These are phyloP conservation scores for Elsinoe australis DNA, from an alignment of 2,329 filamentous ascomycete genomes.

Conservation along the genomic window DNA sequence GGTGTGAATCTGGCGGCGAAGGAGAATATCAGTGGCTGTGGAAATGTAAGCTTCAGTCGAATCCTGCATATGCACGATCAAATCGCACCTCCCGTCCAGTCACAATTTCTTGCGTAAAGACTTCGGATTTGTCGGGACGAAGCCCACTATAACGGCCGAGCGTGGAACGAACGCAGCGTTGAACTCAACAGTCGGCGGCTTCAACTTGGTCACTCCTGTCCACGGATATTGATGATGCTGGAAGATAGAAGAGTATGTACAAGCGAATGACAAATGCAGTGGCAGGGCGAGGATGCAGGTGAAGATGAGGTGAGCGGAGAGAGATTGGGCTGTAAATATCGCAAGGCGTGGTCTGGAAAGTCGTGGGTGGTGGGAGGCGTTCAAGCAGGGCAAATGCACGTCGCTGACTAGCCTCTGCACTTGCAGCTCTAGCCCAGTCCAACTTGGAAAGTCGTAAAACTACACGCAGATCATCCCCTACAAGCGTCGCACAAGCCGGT, in stretches of 20 bases:
- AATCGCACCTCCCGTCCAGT: not conserved
- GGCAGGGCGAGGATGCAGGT: not conserved
- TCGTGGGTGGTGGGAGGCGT: not conserved
- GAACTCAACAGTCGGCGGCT: slow-evolving; percentile 3
- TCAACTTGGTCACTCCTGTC: not conserved
- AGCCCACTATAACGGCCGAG: not conserved
- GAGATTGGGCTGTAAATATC: not conserved
- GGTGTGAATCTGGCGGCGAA: not conserved
- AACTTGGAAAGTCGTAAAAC: not conserved
- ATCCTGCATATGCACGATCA: not conserved
- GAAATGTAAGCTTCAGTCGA: slow-evolving; percentile 6
- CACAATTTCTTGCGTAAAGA: not conserved
- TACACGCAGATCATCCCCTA: not conserved
- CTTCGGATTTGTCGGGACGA: not conserved
- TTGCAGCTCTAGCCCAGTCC: not conserved
- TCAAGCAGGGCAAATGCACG: slow-evolving; percentile 15
- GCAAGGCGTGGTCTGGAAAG: not conserved
- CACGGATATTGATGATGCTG: not conserved
- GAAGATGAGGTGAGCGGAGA: slow-evolving; percentile 6
- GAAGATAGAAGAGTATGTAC: not conserved
- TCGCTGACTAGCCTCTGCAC: slow-evolving; percentile 6
- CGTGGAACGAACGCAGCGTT: slow-evolving; percentile 8
- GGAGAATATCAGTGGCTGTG: slow-evolving; percentile 1
- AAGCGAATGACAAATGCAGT: not conserved
- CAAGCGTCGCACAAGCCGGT: not conserved